Evolutionary conservation across 140 eudicot species (phyloP).

Genomic region (Ambrosia hybrid): DNA sequence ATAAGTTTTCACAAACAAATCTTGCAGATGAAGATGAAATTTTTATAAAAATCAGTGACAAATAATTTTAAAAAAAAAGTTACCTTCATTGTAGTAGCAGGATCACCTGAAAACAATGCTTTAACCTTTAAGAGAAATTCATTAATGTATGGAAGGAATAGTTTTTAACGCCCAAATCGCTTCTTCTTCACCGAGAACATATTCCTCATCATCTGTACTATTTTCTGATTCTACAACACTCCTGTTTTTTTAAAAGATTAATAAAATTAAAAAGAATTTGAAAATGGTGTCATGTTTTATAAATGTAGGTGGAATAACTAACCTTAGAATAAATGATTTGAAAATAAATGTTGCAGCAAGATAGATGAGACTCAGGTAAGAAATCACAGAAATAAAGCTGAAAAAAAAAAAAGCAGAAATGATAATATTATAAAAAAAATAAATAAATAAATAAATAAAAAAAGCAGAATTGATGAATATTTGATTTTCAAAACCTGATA

Average conservation of each 20-base stretch:
- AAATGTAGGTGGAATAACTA: constrained; percentile 17
- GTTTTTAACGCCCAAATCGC: constrained; percentile 66
- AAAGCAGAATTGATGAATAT: not conserved
- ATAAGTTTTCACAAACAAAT: constrained; percentile 17
- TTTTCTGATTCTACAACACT: constrained; percentile 38
- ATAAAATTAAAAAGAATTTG: constrained; percentile 8
- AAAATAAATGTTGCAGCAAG: constrained; percentile 86
- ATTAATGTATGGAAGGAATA: constrained; percentile 78
- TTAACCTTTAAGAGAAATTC: constrained; percentile 73
- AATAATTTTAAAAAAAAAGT: not conserved
- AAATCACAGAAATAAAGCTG: constrained; percentile 81
- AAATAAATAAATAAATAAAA: not conserved
- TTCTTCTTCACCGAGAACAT: constrained; percentile 83
- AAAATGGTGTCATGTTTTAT: not conserved
- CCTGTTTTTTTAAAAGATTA: constrained; percentile 38
- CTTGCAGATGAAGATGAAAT: constrained; percentile 22
- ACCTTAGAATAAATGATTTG: constrained; percentile 71
- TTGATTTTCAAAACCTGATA: constrained; percentile 50
- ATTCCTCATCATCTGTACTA: constrained; percentile 36
- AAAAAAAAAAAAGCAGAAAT: not conserved
- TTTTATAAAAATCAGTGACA: constrained; percentile 33
- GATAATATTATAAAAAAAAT: too few species aligned
- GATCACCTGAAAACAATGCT: constrained; percentile 94
- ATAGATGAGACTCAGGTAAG: constrained; percentile 83
- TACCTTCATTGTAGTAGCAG: constrained; percentile 96